phyloP scores from a whole-genome alignment of 345 rosid species.

The Viola odorata region DNA sequence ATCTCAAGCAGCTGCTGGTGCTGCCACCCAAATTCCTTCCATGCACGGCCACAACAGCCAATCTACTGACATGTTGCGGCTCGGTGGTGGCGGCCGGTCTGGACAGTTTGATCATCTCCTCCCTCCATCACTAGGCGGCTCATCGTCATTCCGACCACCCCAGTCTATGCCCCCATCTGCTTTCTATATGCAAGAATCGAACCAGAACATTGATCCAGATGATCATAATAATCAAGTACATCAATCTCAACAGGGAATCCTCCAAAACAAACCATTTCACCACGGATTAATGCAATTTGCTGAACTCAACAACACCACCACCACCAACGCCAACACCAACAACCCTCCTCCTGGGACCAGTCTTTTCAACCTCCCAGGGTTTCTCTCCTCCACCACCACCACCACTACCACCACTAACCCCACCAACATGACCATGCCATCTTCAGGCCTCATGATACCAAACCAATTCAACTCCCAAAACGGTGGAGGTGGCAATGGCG shows the following conservation, averaged over 20 bases:
- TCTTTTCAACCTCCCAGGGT: conserved; percentile 51
- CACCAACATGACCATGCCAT: conserved; percentile 22
- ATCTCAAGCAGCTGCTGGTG: conserved; percentile 32
- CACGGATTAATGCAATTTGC: conserved; percentile 52
- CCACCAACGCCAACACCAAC: conserved; percentile 12
- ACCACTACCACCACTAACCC: conserved; percentile 28
- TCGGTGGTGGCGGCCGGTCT: conserved; percentile 36
- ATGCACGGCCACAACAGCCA: conserved; percentile 32
- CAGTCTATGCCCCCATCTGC: conserved; percentile 30
- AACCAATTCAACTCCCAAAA: conserved; percentile 40
- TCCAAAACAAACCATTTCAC: conserved; percentile 30
- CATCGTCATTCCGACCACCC: conserved; percentile 31
- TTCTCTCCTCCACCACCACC: conserved; percentile 34
- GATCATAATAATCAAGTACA: neutral
- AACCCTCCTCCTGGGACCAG: conserved; percentile 26
- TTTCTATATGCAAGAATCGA: conserved; percentile 49
- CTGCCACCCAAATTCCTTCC: conserved; percentile 41
- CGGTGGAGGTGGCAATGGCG: conserved; percentile 1
- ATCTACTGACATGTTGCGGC: conserved; percentile 43
- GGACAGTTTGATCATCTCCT: conserved; percentile 47
- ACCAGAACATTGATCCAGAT: conserved; percentile 19
- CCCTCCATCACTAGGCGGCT: conserved; percentile 31
- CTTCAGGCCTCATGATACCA: conserved; percentile 34
- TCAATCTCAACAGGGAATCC: conserved; percentile 32
- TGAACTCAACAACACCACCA: conserved; percentile 31